Evolutionary conservation across 164 flowering plant genomes (phyloP).

Genomic region (Annona squamosa): DNA sequence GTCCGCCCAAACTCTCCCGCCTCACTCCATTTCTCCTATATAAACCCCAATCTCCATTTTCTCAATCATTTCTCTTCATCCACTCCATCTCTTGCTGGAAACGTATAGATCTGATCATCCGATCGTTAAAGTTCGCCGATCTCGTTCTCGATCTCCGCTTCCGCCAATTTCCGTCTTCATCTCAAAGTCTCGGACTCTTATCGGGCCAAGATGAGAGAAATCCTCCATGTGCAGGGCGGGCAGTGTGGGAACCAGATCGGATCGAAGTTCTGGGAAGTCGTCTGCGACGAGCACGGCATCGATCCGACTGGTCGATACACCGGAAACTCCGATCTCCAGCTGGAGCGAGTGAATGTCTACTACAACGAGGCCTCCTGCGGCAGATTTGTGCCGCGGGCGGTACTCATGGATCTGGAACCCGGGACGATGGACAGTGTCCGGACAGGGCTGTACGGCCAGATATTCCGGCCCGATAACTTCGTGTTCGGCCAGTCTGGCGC

Average conservation of each 20-base stretch:
- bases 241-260: conserved; percentile 63
- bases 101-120: not conserved
- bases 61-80: not conserved
- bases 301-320: conserved; percentile 38
- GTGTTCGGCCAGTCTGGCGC: conserved; percentile 19
- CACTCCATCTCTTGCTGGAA: not conserved
- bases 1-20: conserved; percentile 14
- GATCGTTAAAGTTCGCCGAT: not conserved
- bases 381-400: conserved; percentile 50
- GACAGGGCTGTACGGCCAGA: conserved; percentile 42
- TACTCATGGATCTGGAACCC: conserved; percentile 58
- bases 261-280: conserved; percentile 44
- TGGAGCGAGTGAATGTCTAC: conserved; percentile 44
- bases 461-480: conserved; percentile 20
- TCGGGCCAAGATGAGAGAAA: conserved; percentile 36
- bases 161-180: not conserved
- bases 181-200: not conserved
- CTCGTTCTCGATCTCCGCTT: not conserved
- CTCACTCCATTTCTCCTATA: conserved; percentile 1
- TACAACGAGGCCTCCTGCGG: conserved; percentile 51
- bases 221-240: conserved; percentile 54
- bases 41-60: not conserved
- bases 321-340: conserved; percentile 40
- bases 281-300: conserved; percentile 49
- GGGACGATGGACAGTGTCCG: conserved; percentile 52